Evolutionary conservation across 345 rosid species (phyloP).

Genomic region (Melaleuca alternifolia): DNA sequence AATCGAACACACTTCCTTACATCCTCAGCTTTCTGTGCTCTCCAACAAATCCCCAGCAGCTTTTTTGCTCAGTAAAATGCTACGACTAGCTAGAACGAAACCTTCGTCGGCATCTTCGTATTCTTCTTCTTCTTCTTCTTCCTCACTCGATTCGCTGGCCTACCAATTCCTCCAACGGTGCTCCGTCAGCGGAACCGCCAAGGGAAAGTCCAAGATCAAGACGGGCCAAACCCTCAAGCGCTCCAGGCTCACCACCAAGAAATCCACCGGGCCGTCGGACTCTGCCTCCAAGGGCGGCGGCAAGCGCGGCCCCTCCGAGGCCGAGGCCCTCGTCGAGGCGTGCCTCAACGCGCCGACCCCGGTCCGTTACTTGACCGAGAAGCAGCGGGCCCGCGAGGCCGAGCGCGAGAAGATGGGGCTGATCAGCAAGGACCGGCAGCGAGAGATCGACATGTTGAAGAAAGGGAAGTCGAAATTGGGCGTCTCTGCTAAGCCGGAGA

Average conservation of each 20-base stretch:
- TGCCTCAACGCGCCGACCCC: conserved; percentile 80
- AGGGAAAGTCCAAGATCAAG: conserved; percentile 50
- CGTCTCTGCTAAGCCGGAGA: conserved; percentile 47
- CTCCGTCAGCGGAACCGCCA: conserved; percentile 53
- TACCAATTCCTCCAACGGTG: conserved; percentile 35
- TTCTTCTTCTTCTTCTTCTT: neutral
- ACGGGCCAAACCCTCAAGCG: conserved; percentile 39
- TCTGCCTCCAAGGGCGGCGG: conserved; percentile 12
- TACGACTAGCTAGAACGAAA: conserved; percentile 19
- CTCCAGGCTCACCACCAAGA: conserved; percentile 40
- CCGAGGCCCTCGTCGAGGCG: conserved; percentile 35
- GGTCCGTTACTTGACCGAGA: conserved; percentile 51
- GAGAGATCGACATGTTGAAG: conserved; percentile 60
- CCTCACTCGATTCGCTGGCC: conserved; percentile 7
- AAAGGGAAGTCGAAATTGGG: conserved; percentile 43
- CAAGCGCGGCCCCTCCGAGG: conserved; percentile 26
- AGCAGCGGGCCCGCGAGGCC: conserved; percentile 56
- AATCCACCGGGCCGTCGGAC: conserved; percentile 16
- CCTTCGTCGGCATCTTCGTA: neutral
- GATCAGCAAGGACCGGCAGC: conserved; percentile 47
- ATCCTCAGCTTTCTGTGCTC: neutral
- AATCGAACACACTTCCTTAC: neutral
- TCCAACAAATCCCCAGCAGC: neutral
- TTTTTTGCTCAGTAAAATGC: conserved; percentile 4
- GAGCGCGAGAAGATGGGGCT: conserved; percentile 69